These are phyloP conservation scores for Globisporangium nodosum DNA, from an alignment of 352 stramenopile genomes.

Conservation along the genomic window DNA sequence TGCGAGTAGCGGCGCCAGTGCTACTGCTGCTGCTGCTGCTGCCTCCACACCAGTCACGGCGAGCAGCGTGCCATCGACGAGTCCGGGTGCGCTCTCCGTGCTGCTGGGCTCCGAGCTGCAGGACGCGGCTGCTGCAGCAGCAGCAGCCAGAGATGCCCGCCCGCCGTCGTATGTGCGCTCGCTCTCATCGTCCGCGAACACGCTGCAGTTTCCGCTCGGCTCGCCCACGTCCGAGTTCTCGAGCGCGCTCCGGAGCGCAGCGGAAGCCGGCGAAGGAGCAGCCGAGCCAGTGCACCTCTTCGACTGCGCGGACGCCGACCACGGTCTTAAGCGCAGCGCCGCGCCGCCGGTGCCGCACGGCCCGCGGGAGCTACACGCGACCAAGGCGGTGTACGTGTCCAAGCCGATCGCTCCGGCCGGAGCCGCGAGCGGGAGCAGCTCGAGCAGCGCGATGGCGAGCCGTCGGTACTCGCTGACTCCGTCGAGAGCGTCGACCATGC, in stretches of 20 bases:
- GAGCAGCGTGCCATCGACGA: background rate
- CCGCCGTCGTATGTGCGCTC: conserved; percentile 7
- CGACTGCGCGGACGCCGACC: conserved; percentile 15
- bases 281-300: conserved; percentile 2
- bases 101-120: too few relatives aligned
- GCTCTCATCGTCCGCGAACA: conserved; percentile 14
- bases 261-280: background rate
- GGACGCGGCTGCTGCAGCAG: background rate
- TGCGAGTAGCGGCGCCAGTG: too few relatives aligned
- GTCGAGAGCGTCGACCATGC: conserved; percentile 8
- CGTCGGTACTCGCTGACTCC: conserved; percentile 30
- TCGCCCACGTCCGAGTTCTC: conserved; percentile 8
- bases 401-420: conserved; percentile 21
- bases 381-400: conserved; percentile 65
- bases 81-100: too few relatives aligned
- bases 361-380: conserved; percentile 53
- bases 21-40: background rate
- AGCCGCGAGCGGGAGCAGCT: background rate
- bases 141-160: conserved; percentile 1
- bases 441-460: conserved; percentile 15
- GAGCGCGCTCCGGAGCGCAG: conserved; percentile 5
- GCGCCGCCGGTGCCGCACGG: conserved; percentile 34
- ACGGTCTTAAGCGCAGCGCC: conserved; percentile 28
- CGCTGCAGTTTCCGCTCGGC: background rate
- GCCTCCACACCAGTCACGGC: background rate